These are phyloP conservation scores for Diplodia corticola DNA, from an alignment of 2,329 filamentous ascomycete genomes.

Conservation along the genomic window DNA sequence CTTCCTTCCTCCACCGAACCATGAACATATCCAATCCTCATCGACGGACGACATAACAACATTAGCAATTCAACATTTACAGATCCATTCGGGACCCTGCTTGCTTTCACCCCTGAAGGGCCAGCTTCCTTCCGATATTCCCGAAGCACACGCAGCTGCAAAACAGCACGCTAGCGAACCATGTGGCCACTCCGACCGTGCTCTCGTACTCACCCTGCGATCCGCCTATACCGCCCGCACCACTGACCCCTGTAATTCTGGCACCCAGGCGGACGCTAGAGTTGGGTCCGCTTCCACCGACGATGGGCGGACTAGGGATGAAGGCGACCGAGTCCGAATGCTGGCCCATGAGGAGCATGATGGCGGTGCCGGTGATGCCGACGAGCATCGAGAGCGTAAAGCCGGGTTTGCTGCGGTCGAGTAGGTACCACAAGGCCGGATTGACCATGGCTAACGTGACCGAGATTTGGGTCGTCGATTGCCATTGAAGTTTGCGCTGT, in stretches of 20 bases:
- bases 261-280: conserved; percentile 7
- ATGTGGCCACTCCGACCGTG: conserved; percentile 64
- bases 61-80: not conserved
- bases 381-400: conserved; percentile 76
- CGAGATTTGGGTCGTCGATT: conserved; percentile 91
- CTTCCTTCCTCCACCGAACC: not conserved
- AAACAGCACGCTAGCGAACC: conserved; percentile 91
- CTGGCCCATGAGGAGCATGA: conserved; percentile 74
- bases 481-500: conserved; percentile 86
- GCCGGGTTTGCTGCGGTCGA: conserved; percentile 85
- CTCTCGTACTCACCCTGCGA: conserved; percentile 19
- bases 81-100: not conserved
- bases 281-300: conserved; percentile 19
- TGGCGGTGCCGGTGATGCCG: conserved; percentile 69
- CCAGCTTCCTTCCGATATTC: conserved; percentile 82
- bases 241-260: conserved; percentile 21
- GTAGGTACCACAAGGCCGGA: conserved; percentile 91
- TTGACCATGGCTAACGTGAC: conserved; percentile 87
- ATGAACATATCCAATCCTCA: not conserved
- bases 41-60: not conserved
- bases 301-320: conserved; percentile 50
- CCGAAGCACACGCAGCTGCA: conserved; percentile 96
- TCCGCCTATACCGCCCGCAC: conserved; percentile 10
- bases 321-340: conserved; percentile 65
- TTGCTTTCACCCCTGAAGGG: conserved; percentile 31